Evolutionary conservation across 2,329 filamentous ascomycete genomes (phyloP).

Genomic region (Fusarium denticulatum): DNA sequence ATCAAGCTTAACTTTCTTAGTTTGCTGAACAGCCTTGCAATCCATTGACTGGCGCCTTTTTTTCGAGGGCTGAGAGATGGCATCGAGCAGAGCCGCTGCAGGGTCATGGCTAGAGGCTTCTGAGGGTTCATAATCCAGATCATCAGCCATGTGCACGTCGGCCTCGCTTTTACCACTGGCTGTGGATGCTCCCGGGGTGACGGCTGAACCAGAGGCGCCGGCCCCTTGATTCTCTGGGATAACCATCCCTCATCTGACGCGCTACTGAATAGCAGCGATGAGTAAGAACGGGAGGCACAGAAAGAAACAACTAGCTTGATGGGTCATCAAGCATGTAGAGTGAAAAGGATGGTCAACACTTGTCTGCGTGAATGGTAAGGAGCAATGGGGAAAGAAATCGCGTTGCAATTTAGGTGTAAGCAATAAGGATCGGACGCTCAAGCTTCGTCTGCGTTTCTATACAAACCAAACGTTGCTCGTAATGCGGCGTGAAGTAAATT

Average conservation of each 20-base stretch:
- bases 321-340: constrained; percentile 19
- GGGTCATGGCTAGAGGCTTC: constrained; percentile 27
- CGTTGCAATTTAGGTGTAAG: constrained; percentile 5
- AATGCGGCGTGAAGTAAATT: background rate
- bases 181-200: constrained; percentile 12
- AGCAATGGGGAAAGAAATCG: constrained; percentile 6
- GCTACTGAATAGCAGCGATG: background rate
- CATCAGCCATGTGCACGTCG: constrained; percentile 23
- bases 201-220: constrained; percentile 10
- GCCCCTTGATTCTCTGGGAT: constrained; percentile 1
- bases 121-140: constrained; percentile 13
- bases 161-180: constrained; percentile 6
- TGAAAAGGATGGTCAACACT: constrained; percentile 34
- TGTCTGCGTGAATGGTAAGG: constrained; percentile 33
- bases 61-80: constrained; percentile 8
- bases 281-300: background rate
- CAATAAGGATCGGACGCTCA: background rate
- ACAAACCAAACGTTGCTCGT: constrained; percentile 1
- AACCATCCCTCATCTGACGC: constrained; percentile 25
- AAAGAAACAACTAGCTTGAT: constrained; percentile 12
- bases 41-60: constrained; percentile 37
- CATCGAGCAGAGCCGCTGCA: constrained; percentile 14
- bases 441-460: background rate
- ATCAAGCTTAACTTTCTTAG: constrained; percentile 38
- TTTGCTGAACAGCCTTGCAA: constrained; percentile 11